These are phyloP conservation scores for Lindgomyces ingoldianus DNA, from an alignment of 495 filamentous ascomycete species.

Conservation along the genomic window DNA sequence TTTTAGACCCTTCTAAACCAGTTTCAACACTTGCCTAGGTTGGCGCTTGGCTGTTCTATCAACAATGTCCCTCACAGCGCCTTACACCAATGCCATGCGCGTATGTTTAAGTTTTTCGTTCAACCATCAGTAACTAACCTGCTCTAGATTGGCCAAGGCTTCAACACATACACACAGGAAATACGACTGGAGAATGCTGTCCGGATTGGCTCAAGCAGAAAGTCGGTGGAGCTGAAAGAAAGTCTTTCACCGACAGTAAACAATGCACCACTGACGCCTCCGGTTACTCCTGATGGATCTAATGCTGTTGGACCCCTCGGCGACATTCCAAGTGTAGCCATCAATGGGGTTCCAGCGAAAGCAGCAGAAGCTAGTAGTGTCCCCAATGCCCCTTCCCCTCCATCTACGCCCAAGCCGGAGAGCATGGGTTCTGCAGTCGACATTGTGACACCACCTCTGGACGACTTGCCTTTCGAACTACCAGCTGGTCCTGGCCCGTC, in stretches of 20 bases:
- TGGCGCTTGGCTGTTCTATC: too few relatives aligned
- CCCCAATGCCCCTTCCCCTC: constrained; percentile 3
- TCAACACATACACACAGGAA: constrained; percentile 39
- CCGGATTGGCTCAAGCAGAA: constrained; percentile 5
- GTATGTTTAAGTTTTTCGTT: constrained; percentile 7
- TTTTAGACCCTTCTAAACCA: too few relatives aligned
- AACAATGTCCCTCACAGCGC: constrained; percentile 33
- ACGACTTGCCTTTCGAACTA: constrained; percentile 32
- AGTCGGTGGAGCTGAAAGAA: background rate
- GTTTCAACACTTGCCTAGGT: too few relatives aligned
- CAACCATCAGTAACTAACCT: background rate
- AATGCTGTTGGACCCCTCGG: background rate
- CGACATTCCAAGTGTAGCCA: constrained; percentile 23
- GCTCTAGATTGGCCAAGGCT: constrained; percentile 34
- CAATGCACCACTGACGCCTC: constrained; percentile 3
- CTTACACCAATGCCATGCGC: constrained; percentile 40
- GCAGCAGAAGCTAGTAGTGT: background rate
- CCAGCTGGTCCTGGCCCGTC: constrained; percentile 19
- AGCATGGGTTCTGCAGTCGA: constrained; percentile 5
- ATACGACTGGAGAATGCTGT: constrained; percentile 37
- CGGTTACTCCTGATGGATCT: constrained; percentile 19
- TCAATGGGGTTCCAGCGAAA: constrained; percentile 20
- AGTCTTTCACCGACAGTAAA: constrained; percentile 1
- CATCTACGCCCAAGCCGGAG: constrained; percentile 5
- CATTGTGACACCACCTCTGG: background rate